A percentile compares a stretch with the other conserved stretches of the same genome.
Evolutionary conservation across 148 eudicot genomes (phyloP).

Genomic region (Selenicereus undatus): DNA sequence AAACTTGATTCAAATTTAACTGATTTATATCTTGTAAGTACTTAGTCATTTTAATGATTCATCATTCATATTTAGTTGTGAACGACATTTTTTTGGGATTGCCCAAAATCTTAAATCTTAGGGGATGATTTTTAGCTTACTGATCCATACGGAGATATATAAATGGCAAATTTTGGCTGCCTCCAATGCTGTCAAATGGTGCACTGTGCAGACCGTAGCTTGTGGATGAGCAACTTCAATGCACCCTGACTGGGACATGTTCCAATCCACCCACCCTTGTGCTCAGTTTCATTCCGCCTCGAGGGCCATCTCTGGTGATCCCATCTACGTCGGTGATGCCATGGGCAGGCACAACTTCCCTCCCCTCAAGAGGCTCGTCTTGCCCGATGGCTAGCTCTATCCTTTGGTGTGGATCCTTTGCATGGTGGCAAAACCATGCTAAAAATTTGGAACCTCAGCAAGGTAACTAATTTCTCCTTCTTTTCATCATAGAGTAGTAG

Average conservation of each 20-base stretch:
- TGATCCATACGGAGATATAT: conserved; percentile 77
- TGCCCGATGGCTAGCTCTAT: conserved; percentile 82
- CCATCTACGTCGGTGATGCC: conserved; percentile 75
- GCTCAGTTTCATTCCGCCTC: conserved; percentile 92
- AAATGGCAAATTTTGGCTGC: conserved; percentile 71
- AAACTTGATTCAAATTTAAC: no score
- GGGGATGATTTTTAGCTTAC: conserved; percentile 98
- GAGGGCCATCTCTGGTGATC: conserved; percentile 88
- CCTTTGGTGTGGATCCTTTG: conserved; percentile 54
- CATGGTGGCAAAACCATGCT: conserved; percentile 88
- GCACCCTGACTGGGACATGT: conserved; percentile 99
- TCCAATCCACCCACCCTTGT: conserved; percentile 91
- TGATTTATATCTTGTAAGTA: no score
- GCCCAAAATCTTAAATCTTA: no score
- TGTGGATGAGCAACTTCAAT: conserved; percentile 97
- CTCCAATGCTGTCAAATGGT: conserved; percentile 95
- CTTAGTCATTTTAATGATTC: no score
- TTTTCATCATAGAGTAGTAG: no score
- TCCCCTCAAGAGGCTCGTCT: conserved; percentile 61
- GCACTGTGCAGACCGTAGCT: conserved; percentile 88
- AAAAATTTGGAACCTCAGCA: conserved; percentile 92
- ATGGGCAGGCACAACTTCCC: conserved; percentile 74
- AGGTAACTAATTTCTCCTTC: conserved; percentile 32
- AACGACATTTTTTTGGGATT: no score
- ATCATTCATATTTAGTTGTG: no score